Percentiles rank a stretch among this genome's conserved stretches.
phyloP scores from a whole-genome alignment of 2,329 filamentous ascomycete species.

The Chaetothyriales sp. region DNA sequence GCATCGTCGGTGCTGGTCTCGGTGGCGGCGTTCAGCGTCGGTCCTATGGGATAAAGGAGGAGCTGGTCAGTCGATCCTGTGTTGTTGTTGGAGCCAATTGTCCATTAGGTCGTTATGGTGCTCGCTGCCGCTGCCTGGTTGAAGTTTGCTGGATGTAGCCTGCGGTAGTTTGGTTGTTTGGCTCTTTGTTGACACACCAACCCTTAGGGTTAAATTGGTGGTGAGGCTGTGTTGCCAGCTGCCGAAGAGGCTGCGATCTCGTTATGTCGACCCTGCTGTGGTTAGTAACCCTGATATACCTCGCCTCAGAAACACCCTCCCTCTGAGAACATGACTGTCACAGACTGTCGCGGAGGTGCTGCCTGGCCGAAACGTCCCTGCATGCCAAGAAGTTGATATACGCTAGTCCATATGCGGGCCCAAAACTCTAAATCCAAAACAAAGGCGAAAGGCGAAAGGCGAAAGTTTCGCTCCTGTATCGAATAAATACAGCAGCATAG shows the following conservation, averaged over 20 bases:
- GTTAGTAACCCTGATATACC: neutral
- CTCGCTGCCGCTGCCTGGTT: neutral
- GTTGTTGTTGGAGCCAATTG: neutral
- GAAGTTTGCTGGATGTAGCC: neutral
- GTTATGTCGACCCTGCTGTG: neutral
- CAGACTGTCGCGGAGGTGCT: neutral
- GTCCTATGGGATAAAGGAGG: too few species aligned
- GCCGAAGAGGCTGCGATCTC: neutral
- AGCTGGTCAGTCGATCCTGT: neutral
- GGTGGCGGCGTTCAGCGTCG: neutral
- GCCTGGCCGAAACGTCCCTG: neutral
- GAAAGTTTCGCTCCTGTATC: too few species aligned
- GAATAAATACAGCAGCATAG: too few species aligned
- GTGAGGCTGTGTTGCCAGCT: neutral
- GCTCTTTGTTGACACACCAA: neutral
- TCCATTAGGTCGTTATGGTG: neutral
- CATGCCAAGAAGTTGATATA: neutral
- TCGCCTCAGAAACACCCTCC: neutral
- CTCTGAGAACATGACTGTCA: neutral
- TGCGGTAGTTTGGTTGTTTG: neutral
- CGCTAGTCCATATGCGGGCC: neutral
- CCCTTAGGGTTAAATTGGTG: neutral
- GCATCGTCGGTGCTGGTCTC: conserved; percentile 3
- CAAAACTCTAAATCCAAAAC: neutral
- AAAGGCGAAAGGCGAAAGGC: too few species aligned